These are phyloP conservation scores for Nicotiana noctiflora DNA, from an alignment of 257 asterid genomes.

Conservation along the genomic window DNA sequence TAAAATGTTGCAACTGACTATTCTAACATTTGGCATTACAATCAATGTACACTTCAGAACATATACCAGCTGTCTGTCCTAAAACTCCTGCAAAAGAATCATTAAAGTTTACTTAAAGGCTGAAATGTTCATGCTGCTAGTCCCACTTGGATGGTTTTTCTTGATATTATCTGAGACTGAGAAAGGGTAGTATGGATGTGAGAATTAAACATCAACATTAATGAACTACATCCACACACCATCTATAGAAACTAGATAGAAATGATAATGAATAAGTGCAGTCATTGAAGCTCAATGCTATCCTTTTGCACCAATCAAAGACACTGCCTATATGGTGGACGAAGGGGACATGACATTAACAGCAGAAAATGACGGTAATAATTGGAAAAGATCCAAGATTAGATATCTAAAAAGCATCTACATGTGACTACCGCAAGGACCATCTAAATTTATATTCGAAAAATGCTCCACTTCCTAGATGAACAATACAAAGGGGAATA, in stretches of 20 bases:
- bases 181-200: neutral
- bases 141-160: neutral
- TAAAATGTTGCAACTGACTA: neutral
- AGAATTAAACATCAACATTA: neutral
- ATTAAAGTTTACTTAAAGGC: neutral
- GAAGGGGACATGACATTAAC: neutral
- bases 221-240: neutral
- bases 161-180: neutral
- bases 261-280: neutral
- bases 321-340: neutral
- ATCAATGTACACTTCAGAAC: neutral
- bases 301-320: neutral
- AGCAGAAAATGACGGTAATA: neutral
- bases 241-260: neutral
- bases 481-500: neutral
- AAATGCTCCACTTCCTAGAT: neutral
- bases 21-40: conserved; percentile 4
- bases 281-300: neutral
- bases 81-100: conserved; percentile 2
- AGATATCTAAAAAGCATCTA: neutral
- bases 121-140: neutral
- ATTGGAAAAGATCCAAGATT: neutral
- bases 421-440: neutral
- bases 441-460: neutral
- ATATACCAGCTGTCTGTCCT: neutral